These are phyloP conservation scores for Thecaphora thlaspeos DNA, from an alignment of 1,284 basidiomycete genomes.

Conservation along the genomic window DNA sequence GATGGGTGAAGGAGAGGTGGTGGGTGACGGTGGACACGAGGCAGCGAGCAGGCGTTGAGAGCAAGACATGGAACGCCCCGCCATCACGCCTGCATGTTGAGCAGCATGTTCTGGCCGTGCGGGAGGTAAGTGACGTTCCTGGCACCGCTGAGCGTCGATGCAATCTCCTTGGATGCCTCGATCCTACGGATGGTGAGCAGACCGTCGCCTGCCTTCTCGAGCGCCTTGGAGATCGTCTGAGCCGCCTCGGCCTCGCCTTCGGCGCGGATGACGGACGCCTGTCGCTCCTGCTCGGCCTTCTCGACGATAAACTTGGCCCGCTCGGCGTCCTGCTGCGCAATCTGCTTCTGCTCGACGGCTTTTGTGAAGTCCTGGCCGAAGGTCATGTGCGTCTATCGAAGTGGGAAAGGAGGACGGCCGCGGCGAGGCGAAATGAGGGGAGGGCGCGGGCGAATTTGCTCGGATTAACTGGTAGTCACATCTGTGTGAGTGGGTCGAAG, in stretches of 20 bases:
- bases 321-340: slow-evolving; percentile 89
- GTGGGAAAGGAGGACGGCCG: not conserved
- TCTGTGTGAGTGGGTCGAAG: too few species aligned
- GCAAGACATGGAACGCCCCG: not conserved
- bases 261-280: slow-evolving; percentile 94
- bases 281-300: slow-evolving; percentile 92
- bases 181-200: slow-evolving; percentile 94
- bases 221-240: slow-evolving; percentile 80
- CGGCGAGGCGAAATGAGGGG: not conserved
- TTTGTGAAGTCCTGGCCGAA: slow-evolving; percentile 65
- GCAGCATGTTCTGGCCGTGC: slow-evolving; percentile 58
- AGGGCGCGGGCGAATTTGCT: too few species aligned
- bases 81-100: slow-evolving; percentile 38
- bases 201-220: slow-evolving; percentile 91
- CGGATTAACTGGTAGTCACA: too few species aligned
- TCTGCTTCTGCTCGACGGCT: slow-evolving; percentile 97
- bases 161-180: slow-evolving; percentile 96
- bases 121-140: slow-evolving; percentile 61
- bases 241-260: slow-evolving; percentile 95
- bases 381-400: slow-evolving; percentile 62
- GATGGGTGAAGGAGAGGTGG: not conserved
- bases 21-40: not conserved
- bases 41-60: not conserved
- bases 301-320: slow-evolving; percentile 98
- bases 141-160: slow-evolving; percentile 58